phyloP scores from a whole-genome alignment of 2,329 filamentous ascomycete genomes.

The Ceratocystis smalleyi region DNA sequence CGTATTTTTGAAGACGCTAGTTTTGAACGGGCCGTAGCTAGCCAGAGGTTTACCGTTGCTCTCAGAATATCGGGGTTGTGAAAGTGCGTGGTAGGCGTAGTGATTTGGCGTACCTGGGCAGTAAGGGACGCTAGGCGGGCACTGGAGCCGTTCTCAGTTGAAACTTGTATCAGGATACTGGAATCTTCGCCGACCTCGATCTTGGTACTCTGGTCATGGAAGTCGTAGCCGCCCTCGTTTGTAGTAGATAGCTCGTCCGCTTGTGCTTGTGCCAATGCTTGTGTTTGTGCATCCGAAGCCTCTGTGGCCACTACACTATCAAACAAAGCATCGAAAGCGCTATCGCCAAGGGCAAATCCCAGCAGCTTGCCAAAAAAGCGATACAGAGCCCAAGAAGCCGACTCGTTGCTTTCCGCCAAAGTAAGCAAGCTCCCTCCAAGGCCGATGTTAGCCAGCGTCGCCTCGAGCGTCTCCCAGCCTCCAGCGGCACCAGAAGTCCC shows the following conservation, averaged over 20 bases:
- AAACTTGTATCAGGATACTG: neutral
- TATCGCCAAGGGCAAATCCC: slow-evolving; percentile 65
- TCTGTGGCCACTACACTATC: slow-evolving; percentile 27
- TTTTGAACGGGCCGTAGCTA: slow-evolving; percentile 37
- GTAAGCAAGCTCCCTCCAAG: slow-evolving; percentile 42
- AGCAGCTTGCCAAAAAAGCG: slow-evolving; percentile 73
- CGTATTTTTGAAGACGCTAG: slow-evolving; percentile 17
- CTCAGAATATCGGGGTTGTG: slow-evolving; percentile 48
- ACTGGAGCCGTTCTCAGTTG: neutral
- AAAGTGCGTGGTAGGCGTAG: slow-evolving; percentile 37
- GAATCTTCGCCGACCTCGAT: neutral
- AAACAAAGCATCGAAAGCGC: slow-evolving; percentile 56
- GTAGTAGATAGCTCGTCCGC: neutral
- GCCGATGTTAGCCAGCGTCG: slow-evolving; percentile 53
- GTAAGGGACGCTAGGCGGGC: slow-evolving; percentile 8
- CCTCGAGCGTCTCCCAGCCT: slow-evolving; percentile 64
- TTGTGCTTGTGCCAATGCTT: neutral
- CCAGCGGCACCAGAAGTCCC: slow-evolving; percentile 32
- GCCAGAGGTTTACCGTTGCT: slow-evolving; percentile 48
- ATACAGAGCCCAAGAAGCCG: slow-evolving; percentile 40
- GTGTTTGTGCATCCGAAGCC: neutral
- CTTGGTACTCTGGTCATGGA: neutral
- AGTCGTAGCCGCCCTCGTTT: neutral
- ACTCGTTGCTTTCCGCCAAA: neutral
- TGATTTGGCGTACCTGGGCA: slow-evolving; percentile 30